These are phyloP conservation scores for Colletotrichum sidae DNA, from an alignment of 2,329 filamentous ascomycete genomes.

Conservation along the genomic window DNA sequence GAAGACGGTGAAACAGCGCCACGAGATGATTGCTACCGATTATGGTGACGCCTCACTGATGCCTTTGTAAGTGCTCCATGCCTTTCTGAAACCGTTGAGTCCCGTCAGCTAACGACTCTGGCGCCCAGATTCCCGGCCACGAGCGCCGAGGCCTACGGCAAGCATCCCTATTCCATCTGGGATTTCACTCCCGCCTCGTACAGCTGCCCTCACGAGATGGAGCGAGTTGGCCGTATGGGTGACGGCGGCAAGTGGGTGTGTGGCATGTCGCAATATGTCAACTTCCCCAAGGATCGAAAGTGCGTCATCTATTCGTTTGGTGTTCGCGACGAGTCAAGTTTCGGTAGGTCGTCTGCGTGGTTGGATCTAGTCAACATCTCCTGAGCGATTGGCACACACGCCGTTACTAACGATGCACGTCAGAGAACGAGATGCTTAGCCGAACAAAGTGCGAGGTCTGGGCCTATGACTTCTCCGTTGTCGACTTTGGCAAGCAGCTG, in stretches of 20 bases:
- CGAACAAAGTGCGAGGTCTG: conserved; percentile 52
- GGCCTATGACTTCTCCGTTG: conserved; percentile 53
- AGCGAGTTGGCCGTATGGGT: conserved; percentile 51
- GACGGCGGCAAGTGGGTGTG: conserved; percentile 58
- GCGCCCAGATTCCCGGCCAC: conserved; percentile 40
- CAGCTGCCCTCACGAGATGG: conserved; percentile 53
- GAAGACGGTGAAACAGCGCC: conserved; percentile 45
- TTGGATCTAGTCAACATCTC: too few relatives aligned
- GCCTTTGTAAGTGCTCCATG: conserved; percentile 37
- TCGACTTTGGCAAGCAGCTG: conserved; percentile 46
- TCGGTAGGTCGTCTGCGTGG: conserved; percentile 40
- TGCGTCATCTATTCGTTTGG: conserved; percentile 54
- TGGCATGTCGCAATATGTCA: conserved; percentile 52
- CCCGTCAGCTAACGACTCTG: background rate
- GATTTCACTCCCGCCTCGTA: conserved; percentile 54
- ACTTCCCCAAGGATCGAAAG: conserved; percentile 38
- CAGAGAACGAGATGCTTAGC: conserved; percentile 50
- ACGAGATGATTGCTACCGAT: conserved; percentile 42
- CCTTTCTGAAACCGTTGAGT: background rate
- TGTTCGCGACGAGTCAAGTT: conserved; percentile 50
- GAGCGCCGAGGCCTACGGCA: conserved; percentile 34
- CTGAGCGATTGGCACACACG: too few relatives aligned
- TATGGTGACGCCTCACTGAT: conserved; percentile 41
- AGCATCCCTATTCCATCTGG: conserved; percentile 51
- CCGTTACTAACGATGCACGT: conserved; percentile 6